Base-by-base conservation (phyloP, 495 filamentous ascomycete genomes). In the Aspergillus steynii region DNA sequence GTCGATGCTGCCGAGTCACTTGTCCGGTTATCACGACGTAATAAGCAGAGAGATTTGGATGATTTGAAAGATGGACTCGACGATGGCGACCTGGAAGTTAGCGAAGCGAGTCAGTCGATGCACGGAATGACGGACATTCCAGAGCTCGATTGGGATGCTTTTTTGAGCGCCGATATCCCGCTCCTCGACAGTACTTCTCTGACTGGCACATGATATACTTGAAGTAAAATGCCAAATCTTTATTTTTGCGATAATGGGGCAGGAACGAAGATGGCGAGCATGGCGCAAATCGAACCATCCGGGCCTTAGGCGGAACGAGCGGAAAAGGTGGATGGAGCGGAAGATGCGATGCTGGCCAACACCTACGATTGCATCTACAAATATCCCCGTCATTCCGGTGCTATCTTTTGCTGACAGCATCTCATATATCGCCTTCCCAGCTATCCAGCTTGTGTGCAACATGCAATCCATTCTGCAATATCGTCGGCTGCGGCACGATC, bases 401-500 rank as follows among this genome's bases (percentile, higher is more conserved):
- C 4, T 25, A 10, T 25, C 26, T 2, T 15, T 37, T 25, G 52
- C 37, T n/a, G 31, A 34, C 14, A 31, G 51, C 32, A 31, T 5
- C 9, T 25, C 10, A 37, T 20, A 37, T 26, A 6, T 27, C 1
- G 14, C n/a, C 27, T 20, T 20, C 20, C 20, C 20, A 20, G 0
- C 20, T 20, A 20, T 20, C 20, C 20, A 20, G 20, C 20, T 20
- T 20, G 20, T 20, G 20, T 20, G 20, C 20, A 55, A 31, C 6
- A 55, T 55, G 53, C 53, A 55, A 27, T 55, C 53, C 20, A 28
- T 47, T 47, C 32, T 25, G 14, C 53, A 55, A 27, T 55, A 55
- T 27, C 32, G 26, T 7, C 53, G 25, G 12, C 10, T 55, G 53
- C 53, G 34, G 20, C 46, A 14, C 42, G 34, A 55, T 45, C n/a